Conservation (phyloP, 441 rosid genomes). For the Mallotus repandus region DNA sequence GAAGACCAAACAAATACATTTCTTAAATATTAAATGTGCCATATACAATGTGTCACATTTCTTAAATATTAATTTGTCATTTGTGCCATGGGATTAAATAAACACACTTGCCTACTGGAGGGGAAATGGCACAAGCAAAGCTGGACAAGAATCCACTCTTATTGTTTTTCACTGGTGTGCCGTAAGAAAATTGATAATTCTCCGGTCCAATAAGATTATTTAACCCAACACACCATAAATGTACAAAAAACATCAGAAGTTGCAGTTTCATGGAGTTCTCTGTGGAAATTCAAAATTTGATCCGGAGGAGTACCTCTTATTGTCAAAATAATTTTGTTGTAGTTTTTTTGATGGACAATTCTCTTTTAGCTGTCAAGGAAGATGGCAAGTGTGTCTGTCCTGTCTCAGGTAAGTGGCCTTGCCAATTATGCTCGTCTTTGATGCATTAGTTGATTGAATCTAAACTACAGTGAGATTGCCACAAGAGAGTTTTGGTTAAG, state of each 20-base stretch:
- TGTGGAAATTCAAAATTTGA: not conserved
- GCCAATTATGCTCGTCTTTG: slow-evolving; percentile 1
- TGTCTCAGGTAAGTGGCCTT: slow-evolving; percentile 1
- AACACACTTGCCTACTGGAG: not conserved
- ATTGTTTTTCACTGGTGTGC: not conserved
- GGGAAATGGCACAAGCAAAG: not conserved
- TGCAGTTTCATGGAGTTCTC: not conserved
- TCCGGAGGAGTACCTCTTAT: not conserved
- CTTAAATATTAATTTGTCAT: not conserved
- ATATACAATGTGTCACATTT: not conserved
- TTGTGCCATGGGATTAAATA: not conserved
- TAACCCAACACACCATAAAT: not conserved
- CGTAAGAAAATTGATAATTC: not conserved
- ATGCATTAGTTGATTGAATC: not conserved
- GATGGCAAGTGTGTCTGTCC: not conserved
- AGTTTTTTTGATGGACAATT: not conserved
- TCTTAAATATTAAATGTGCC: too few relatives aligned
- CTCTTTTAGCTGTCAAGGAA: not conserved
- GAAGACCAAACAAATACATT: not conserved
- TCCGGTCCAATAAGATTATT: not conserved
- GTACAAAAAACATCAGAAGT: not conserved
- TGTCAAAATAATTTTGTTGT: not conserved
- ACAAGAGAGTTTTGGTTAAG: not conserved
- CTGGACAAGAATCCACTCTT: not conserved
- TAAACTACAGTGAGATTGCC: not conserved